These are phyloP conservation scores for Penicillium sp. DNA, from an alignment of 2,329 filamentous ascomycete species.

Conservation along the genomic window DNA sequence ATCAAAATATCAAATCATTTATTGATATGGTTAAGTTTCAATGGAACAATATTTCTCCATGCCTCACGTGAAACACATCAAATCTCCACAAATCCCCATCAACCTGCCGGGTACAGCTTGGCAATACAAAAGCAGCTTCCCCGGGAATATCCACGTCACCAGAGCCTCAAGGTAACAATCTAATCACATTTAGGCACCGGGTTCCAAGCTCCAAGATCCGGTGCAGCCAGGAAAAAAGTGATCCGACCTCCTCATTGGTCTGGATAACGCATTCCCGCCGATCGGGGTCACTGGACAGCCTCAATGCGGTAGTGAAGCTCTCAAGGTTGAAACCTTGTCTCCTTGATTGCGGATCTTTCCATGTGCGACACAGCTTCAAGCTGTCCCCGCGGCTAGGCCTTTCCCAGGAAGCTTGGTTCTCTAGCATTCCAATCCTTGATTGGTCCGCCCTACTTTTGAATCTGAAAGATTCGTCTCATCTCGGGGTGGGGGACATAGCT, in stretches of 20 bases:
- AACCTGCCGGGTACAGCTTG: not conserved
- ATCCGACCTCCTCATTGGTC: not conserved
- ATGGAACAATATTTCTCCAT: no score
- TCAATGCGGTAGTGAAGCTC: not conserved
- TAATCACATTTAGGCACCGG: not conserved
- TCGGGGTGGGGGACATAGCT: not conserved
- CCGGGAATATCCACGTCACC: not conserved
- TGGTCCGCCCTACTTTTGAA: not conserved
- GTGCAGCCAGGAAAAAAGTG: not conserved
- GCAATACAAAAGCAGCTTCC: not conserved
- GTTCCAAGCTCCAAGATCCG: not conserved
- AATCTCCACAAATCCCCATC: not conserved
- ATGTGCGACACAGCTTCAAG: not conserved
- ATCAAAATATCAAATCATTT: no score
- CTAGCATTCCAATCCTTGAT: not conserved
- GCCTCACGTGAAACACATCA: no score
- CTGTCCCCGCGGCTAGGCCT: not conserved
- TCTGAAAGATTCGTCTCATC: not conserved
- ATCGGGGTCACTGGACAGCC: not conserved
- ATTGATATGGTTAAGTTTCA: no score
- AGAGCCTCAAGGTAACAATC: not conserved
- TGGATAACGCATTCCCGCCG: not conserved
- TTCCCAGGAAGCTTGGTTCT: not conserved
- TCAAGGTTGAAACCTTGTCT: not conserved
- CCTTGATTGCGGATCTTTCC: not conserved